Evolutionary conservation across 225 moss, liverwort and hornwort species (phyloP).

Genomic region (Physcomitrellopsis africana): DNA sequence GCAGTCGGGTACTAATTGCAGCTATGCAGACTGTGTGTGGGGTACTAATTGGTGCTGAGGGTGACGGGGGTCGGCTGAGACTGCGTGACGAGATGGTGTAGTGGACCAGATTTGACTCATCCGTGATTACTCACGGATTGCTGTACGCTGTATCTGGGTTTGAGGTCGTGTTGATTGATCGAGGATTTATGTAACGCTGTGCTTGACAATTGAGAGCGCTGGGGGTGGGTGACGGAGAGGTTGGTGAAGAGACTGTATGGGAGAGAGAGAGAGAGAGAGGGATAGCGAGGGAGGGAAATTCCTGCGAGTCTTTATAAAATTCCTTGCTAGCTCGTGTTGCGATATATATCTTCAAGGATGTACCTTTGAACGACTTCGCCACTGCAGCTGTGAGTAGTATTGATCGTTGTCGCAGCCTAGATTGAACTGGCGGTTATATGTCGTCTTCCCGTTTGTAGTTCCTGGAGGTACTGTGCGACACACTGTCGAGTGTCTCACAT

Average conservation of each 20-base stretch:
- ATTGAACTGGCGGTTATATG: too few relatives aligned
- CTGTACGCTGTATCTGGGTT: neutral
- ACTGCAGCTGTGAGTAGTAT: too few relatives aligned
- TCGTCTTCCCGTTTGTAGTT: neutral
- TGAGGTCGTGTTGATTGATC: neutral
- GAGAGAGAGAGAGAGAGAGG: neutral
- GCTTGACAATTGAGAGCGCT: neutral
- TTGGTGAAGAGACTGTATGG: neutral
- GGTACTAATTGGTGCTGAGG: constrained; percentile 9
- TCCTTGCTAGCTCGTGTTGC: too few relatives aligned
- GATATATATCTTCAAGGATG: too few relatives aligned
- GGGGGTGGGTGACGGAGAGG: neutral
- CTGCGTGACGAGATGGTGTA: constrained; percentile 3
- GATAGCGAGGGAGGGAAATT: too few relatives aligned
- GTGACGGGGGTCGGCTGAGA: neutral
- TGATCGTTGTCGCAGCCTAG: too few relatives aligned
- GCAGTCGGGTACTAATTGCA: too few relatives aligned
- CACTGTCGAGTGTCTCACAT: neutral
- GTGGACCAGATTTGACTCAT: neutral
- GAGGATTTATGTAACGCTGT: neutral
- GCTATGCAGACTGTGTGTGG: constrained; percentile 18
- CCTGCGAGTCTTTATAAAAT: too few relatives aligned
- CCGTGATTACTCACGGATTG: constrained; percentile 2
- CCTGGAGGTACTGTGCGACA: neutral
- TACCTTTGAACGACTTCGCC: too few relatives aligned